Base-by-base conservation (phyloP, 176 grass and related monocot species). In the Oryza meyeriana region DNA sequence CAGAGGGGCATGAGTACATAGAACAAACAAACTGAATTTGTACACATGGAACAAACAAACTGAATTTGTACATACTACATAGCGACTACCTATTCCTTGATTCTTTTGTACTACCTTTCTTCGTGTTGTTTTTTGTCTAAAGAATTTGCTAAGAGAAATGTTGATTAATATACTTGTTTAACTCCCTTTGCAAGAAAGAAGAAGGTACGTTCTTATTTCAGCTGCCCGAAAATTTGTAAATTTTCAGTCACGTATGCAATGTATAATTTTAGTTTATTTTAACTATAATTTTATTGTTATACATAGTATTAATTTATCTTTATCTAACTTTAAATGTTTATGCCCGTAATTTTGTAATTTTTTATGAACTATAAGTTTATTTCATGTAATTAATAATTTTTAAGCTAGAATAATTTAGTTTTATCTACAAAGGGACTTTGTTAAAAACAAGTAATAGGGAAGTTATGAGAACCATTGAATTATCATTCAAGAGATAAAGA, bases 1-100 rank as follows among this genome's bases (percentile, higher is more conserved):
- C 44, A 39, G n/a, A 52, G 22, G 22, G 26, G 32, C 16, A 29
- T 69, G 33, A 59, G 74, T 72, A 81, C 69, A 42, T 87, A 71
- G 22, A 57, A 62, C 66, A 42, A 39, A 80, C 20, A 61, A 44
- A 17, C 59, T 27, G 2, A 48, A 17, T 12, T 76, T 82, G 83
- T 89, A 82, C 13, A 89, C 69, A 42, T 87, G 65, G 22, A 57
- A 62, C 66, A 42, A 39, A 80, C 20, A 61, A 44, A 17, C 59
- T 27, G 2, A 48, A 17, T 12, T 76, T 82, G 83, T 89, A 82
- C 13, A 89, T n/a, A n/a, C n/a, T n/a, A n/a, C n/a, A n/a, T 82
- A 86, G 29, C 38, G 44, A 66, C 17, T 8, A 72, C 24, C 4
- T 61, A 83, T 41, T 77, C 73, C 11, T 82, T 42, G 5, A 72